Evolutionary conservation across 2,329 filamentous ascomycete species (phyloP), one percentile per base, ranked within the genome.

Genomic region (Dryadomyces quercus-mongolicae): DNA sequence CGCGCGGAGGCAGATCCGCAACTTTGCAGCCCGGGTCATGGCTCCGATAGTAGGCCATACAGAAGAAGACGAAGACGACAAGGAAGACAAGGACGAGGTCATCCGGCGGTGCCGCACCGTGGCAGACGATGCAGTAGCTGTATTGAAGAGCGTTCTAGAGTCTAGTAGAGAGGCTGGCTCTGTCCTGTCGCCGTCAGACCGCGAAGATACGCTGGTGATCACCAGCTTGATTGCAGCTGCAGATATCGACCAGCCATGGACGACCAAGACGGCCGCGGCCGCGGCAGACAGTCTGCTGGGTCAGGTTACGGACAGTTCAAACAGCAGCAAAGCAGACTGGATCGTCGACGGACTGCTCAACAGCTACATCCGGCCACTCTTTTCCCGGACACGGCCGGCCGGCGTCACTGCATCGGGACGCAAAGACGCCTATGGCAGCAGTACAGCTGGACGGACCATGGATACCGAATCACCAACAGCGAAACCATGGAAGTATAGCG

Each of bases 311-410:
- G 38, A 15, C 3, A 1, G 3, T 2, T 12, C 42, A 1, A 8
- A 7, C 12, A 10, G 13, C 55, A 7, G 31, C 25, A 10, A 56
- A 0, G 55, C 48, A 15, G 22, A 57, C 3, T 76, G 81, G 59
- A 69, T 82, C 59, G 69, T 75, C 18, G 70, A 74, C n/a, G 68
- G 74, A 43, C 71, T 89, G 54, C 75, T 91, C 4, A 72, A 76
- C 57, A 68, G 70, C 61, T 82, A 82, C 62, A 74, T 91, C 51
- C 82, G 82, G 42, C 83, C 83, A 31, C 69, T 87, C 6, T 90
- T 91, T 70, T 73, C 75, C 31, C 75, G 74, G 55, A 72, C 73
- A 16, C 76, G 73, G 20, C 74, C 80, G 5, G 65, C 66, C 2
- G 70, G 70, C 2, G 68, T 86, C 48, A 84, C 82, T 3, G 67